These are phyloP conservation scores for Hysterangium stoloniferum DNA, from an alignment of 768 basidiomycete genomes.

Conservation along the genomic window DNA sequence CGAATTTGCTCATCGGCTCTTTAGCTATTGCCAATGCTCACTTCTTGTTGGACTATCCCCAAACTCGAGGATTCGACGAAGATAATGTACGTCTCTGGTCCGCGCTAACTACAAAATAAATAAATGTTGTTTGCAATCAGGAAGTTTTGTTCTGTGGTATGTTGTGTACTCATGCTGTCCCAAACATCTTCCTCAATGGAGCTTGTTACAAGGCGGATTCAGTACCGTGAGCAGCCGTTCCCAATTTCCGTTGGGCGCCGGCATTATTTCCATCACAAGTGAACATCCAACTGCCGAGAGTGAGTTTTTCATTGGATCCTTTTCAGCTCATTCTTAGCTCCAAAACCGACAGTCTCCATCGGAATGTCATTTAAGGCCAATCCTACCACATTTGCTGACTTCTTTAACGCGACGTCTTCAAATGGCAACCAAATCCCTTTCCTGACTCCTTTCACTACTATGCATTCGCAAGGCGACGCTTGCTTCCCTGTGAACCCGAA, in stretches of 20 bases:
- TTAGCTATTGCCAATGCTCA: conserved; percentile 52
- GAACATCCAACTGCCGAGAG: conserved; percentile 39
- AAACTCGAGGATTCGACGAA: conserved; percentile 67
- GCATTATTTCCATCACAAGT: conserved; percentile 54
- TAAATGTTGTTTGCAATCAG: conserved; percentile 4
- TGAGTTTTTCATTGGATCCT: neutral
- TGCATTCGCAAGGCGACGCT: conserved; percentile 47
- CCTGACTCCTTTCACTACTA: conserved; percentile 42
- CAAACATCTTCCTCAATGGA: conserved; percentile 2
- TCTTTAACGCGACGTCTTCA: conserved; percentile 34
- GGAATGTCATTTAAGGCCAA: conserved; percentile 30
- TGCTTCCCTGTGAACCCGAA: conserved; percentile 65
- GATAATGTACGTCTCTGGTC: conserved; percentile 26
- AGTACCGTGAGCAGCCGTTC: conserved; percentile 47
- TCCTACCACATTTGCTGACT: conserved; percentile 58
- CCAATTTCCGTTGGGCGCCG: conserved; percentile 55
- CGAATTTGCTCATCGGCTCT: conserved; percentile 17
- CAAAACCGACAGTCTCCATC: conserved; percentile 36
- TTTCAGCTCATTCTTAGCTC: conserved; percentile 14
- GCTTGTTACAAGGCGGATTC: conserved; percentile 53
- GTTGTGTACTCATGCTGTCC: conserved; percentile 11
- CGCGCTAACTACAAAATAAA: neutral
- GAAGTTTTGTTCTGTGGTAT: conserved; percentile 61
- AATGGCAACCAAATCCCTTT: conserved; percentile 23
- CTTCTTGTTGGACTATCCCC: conserved; percentile 73